Evolutionary conservation across 352 stramenopile genomes (phyloP).

Genomic region (Peronospora tabacina): DNA sequence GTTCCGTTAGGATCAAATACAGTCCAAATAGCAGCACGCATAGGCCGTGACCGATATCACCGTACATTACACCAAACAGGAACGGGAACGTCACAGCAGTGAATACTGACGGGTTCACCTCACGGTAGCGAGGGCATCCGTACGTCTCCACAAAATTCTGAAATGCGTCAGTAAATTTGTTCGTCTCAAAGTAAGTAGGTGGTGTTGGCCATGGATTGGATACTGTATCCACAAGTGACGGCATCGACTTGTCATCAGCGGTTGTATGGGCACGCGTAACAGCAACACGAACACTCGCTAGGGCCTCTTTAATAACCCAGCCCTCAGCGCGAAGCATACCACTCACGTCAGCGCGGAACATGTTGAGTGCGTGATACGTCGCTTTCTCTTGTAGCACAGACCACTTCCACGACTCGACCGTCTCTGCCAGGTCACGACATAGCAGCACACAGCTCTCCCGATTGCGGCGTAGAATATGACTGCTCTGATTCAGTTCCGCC

Average conservation of each 20-base stretch:
- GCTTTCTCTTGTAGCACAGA: constrained; percentile 95
- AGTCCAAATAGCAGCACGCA: constrained; percentile 92
- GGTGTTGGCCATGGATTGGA: constrained; percentile 93
- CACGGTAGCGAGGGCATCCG: constrained; percentile 95
- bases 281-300: constrained; percentile 77
- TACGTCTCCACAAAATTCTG: constrained; percentile 99
- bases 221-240: constrained; percentile 89
- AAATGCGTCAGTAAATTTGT: constrained; percentile 98
- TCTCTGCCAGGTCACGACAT: constrained; percentile 89
- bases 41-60: constrained; percentile 96
- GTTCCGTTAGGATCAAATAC: constrained; percentile 93
- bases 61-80: constrained; percentile 99
- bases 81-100: constrained; percentile 99
- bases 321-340: constrained; percentile 95
- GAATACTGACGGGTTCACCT: constrained; percentile 98
- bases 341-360: constrained; percentile 95
- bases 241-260: constrained; percentile 91
- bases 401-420: constrained; percentile 96
- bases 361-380: constrained; percentile 97
- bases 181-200: constrained; percentile 98
- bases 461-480: constrained; percentile 94
- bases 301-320: constrained; percentile 89
- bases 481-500: constrained; percentile 92
- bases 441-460: constrained; percentile 91
- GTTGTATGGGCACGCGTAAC: constrained; percentile 85